These are phyloP conservation scores for Alternaria sp. DNA, from an alignment of 2,329 filamentous ascomycete genomes.

Conservation along the genomic window DNA sequence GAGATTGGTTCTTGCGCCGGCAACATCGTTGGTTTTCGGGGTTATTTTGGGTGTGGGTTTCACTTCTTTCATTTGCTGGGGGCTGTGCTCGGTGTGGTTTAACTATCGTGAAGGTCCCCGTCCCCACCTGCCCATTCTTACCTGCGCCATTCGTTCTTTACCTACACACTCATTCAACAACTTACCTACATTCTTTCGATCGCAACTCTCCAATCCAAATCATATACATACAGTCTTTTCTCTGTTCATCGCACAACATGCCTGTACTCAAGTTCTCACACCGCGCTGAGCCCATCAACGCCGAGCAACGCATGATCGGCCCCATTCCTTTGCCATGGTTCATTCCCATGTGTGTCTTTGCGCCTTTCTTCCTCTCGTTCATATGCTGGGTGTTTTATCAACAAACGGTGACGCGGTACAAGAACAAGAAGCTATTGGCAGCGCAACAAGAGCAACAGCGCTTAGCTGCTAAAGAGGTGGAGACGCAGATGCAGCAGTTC, in stretches of 20 bases:
- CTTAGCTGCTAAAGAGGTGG: neutral
- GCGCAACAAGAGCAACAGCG: neutral
- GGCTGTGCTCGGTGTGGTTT: neutral
- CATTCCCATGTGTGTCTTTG: constrained; percentile 14
- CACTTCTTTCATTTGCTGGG: neutral
- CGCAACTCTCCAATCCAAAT: neutral
- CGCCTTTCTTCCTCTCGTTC: constrained; percentile 7
- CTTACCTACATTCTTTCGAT: neutral
- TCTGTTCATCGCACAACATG: neutral
- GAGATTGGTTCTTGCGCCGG: neutral
- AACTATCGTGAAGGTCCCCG: neutral
- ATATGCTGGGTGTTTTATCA: constrained; percentile 4
- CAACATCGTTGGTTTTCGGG: neutral
- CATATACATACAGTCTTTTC: neutral
- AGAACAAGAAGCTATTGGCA: neutral
- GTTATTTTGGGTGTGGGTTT: neutral
- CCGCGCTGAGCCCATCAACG: neutral
- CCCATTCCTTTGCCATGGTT: constrained; percentile 11
- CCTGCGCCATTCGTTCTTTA: neutral
- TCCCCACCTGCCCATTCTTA: neutral
- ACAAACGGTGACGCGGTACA: neutral
- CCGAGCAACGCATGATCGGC: constrained; percentile 3
- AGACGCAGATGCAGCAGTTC: constrained; percentile 8
- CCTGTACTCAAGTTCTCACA: neutral
- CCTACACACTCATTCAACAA: neutral